These are phyloP conservation scores for Podaxis pistillaris DNA, from an alignment of 768 basidiomycete genomes.

Conservation along the genomic window DNA sequence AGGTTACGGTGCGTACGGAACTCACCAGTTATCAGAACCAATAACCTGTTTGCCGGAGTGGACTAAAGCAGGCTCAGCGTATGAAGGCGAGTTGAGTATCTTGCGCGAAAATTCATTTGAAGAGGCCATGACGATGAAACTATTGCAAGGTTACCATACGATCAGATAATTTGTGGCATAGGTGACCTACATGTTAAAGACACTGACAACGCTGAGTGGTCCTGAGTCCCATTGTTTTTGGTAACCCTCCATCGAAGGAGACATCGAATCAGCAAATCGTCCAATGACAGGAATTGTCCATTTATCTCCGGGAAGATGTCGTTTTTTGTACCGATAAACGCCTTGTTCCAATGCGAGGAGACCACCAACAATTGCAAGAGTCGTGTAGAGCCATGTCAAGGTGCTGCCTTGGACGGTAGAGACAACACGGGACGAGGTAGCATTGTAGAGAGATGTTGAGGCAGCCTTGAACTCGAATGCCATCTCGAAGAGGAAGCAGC, in stretches of 20 bases:
- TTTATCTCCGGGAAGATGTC: constrained; percentile 76
- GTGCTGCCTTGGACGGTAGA: constrained; percentile 31
- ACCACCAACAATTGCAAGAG: constrained; percentile 62
- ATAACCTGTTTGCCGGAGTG: constrained; percentile 88
- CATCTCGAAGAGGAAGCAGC: constrained; percentile 30
- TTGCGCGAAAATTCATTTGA: constrained; percentile 92
- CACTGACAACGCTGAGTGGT: constrained; percentile 83
- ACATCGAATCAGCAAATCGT: constrained; percentile 89
- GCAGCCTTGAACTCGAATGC: constrained; percentile 22
- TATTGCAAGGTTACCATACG: constrained; percentile 28
- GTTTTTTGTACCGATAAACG: constrained; percentile 88
- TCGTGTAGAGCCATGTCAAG: constrained; percentile 64
- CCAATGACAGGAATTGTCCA: constrained; percentile 99
- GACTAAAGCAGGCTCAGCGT: constrained; percentile 94
- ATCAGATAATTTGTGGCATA: background rate
- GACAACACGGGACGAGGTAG: constrained; percentile 49
- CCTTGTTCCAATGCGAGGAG: constrained; percentile 86
- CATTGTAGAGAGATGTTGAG: constrained; percentile 42
- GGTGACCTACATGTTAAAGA: constrained; percentile 89
- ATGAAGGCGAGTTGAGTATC: constrained; percentile 90
- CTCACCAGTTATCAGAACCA: constrained; percentile 82
- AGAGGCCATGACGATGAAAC: constrained; percentile 98
- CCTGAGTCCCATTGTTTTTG: constrained; percentile 91
- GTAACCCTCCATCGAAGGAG: constrained; percentile 90
- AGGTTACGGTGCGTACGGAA: background rate